phyloP scores from a whole-genome alignment of 257 asterid species.

The Striga asiatica region DNA sequence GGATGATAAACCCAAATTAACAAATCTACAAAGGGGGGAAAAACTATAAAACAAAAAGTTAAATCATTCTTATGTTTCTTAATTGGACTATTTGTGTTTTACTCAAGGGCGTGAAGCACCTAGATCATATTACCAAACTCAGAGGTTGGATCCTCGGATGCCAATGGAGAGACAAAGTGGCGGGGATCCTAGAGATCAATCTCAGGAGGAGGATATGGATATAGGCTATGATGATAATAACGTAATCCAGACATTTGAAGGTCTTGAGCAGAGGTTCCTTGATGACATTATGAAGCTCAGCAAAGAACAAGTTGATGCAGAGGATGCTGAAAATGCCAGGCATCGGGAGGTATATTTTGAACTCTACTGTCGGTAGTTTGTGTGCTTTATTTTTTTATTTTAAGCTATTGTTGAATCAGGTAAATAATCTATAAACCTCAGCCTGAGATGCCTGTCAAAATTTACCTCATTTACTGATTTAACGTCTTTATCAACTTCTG shows the following conservation, averaged over 20 bases:
- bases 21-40: not conserved
- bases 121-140: constrained; percentile 69
- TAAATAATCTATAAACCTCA: not conserved
- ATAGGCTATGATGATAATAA: constrained; percentile 65
- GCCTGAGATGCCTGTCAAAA: too few species aligned
- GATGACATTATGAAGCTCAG: constrained; percentile 80
- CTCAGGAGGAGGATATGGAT: constrained; percentile 68
- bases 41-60: not conserved
- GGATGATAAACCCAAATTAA: too few species aligned
- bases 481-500: too few species aligned
- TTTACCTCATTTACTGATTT: too few species aligned
- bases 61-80: not conserved
- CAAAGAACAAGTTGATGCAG: constrained; percentile 86
- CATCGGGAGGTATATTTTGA: constrained; percentile 74
- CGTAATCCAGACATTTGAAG: constrained; percentile 43
- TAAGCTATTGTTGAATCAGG: not conserved
- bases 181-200: constrained; percentile 56
- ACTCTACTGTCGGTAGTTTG: constrained; percentile 7
- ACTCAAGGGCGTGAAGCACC: constrained; percentile 46
- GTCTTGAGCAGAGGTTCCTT: constrained; percentile 73
- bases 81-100: constrained; percentile 15
- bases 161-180: constrained; percentile 58
- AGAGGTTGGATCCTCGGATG: constrained; percentile 59
- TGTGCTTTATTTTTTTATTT: not conserved
- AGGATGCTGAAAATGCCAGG: constrained; percentile 86